These are phyloP conservation scores for Dactylellina leptospora DNA, from an alignment of 2,329 filamentous ascomycete genomes.

Conservation along the genomic window DNA sequence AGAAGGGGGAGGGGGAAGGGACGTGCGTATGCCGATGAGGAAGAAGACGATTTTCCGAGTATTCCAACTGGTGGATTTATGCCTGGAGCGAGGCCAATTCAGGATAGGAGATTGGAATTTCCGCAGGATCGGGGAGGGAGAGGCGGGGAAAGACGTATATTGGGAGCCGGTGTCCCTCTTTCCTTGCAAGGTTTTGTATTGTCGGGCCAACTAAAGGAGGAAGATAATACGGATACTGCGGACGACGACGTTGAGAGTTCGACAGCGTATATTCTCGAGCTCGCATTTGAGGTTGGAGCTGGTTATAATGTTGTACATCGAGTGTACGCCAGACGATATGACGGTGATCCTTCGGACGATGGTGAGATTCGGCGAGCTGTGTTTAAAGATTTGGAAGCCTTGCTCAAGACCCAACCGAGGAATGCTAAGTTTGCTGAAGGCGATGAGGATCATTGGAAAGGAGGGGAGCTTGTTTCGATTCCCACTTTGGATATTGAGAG, in stretches of 20 bases:
- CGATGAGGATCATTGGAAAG: too few species aligned
- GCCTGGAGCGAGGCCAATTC: too few species aligned
- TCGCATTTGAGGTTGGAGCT: slow-evolving; percentile 17
- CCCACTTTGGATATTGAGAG: neutral
- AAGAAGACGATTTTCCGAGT: too few species aligned
- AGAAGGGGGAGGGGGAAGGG: neutral
- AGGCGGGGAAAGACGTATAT: neutral
- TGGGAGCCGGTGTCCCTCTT: neutral
- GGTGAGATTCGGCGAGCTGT: neutral
- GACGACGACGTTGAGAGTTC: neutral
- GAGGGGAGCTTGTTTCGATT: too few species aligned
- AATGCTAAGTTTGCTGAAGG: too few species aligned
- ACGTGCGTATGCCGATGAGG: too few species aligned
- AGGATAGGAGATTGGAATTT: neutral
- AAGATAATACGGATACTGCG: neutral
- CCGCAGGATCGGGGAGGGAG: neutral
- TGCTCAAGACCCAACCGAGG: too few species aligned
- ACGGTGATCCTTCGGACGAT: slow-evolving; percentile 1
- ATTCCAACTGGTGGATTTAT: too few species aligned
- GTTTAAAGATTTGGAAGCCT: slow-evolving; percentile 1
- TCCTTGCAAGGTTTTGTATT: neutral
- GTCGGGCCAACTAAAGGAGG: neutral
- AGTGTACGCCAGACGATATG: slow-evolving; percentile 20
- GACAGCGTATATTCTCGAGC: slow-evolving; percentile 28
- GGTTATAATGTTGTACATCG: slow-evolving; percentile 25